These are phyloP conservation scores for Tremella yokohamensis DNA, from an alignment of 768 basidiomycete species.

Conservation along the genomic window DNA sequence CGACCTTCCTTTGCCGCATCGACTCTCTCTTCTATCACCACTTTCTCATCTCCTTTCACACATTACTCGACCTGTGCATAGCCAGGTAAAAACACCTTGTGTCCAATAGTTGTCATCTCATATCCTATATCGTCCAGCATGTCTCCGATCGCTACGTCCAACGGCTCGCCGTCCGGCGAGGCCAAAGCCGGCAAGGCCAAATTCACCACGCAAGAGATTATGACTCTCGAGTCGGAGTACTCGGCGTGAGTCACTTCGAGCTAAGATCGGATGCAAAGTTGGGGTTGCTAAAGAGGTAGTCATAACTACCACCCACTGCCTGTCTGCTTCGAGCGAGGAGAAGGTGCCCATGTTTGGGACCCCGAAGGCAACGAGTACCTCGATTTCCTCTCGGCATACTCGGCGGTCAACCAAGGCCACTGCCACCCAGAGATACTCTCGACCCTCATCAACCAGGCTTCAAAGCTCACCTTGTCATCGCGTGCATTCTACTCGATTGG, in stretches of 20 bases:
- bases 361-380: slow-evolving; percentile 93
- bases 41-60: too few relatives aligned
- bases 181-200: slow-evolving; percentile 23
- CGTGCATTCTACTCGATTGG: slow-evolving; percentile 93
- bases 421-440: slow-evolving; percentile 54
- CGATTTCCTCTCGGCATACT: slow-evolving; percentile 97
- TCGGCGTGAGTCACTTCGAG: slow-evolving; percentile 39
- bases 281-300: slow-evolving; percentile 51
- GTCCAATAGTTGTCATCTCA: too few relatives aligned
- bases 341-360: slow-evolving; percentile 78
- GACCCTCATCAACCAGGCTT: slow-evolving; percentile 76
- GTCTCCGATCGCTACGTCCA: slow-evolving; percentile 10
- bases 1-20: too few relatives aligned
- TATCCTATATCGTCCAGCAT: neutral
- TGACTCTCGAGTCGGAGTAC: slow-evolving; percentile 69
- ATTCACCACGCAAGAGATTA: slow-evolving; percentile 57
- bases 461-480: slow-evolving; percentile 86
- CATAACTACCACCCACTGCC: slow-evolving; percentile 92
- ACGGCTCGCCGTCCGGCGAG: neutral
- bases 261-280: slow-evolving; percentile 24
- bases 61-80: too few relatives aligned
- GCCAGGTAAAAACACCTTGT: too few relatives aligned
- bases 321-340: slow-evolving; percentile 80
- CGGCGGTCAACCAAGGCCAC: slow-evolving; percentile 85
- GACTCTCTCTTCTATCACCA: too few relatives aligned